Evolutionary conservation across 1,139 yeast genomes (phyloP).

Genomic region (Nakaseomyces uthaithaninus): DNA sequence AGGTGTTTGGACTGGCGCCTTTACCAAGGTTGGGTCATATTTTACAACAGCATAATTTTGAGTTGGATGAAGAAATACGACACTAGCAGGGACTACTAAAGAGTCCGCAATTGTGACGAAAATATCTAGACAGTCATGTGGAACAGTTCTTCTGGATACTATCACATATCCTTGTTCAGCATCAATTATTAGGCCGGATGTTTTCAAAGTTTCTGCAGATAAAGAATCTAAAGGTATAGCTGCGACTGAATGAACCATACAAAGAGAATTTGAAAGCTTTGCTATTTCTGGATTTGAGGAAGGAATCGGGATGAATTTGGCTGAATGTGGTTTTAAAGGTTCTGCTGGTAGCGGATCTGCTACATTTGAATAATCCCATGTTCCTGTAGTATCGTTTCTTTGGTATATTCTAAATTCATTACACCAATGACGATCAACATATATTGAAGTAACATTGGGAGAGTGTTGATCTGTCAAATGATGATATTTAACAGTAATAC

Average conservation of each 20-base stretch:
- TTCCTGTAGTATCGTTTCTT: constrained; percentile 73
- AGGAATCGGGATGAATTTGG: constrained; percentile 65
- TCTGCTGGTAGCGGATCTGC: constrained; percentile 55
- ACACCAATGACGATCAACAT: constrained; percentile 82
- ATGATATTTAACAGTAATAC: constrained; percentile 65
- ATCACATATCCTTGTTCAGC: constrained; percentile 71
- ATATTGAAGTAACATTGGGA: constrained; percentile 52
- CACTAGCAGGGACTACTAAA: constrained; percentile 69
- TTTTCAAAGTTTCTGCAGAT: constrained; percentile 51
- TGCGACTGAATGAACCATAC: constrained; percentile 54
- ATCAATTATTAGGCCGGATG: constrained; percentile 76
- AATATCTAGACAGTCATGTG: constrained; percentile 79
- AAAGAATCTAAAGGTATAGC: constrained; percentile 72
- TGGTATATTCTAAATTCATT: constrained; percentile 62
- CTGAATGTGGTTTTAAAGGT: constrained; percentile 49
- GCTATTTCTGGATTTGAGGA: constrained; percentile 51
- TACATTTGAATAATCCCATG: constrained; percentile 74
- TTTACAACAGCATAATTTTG: constrained; percentile 78
- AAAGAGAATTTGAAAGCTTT: constrained; percentile 51
- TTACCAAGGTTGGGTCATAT: constrained; percentile 69
- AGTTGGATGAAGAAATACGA: constrained; percentile 79
- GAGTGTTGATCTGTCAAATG: constrained; percentile 78
- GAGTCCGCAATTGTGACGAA: constrained; percentile 80
- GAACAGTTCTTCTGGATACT: constrained; percentile 70
- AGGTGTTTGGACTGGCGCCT: constrained; percentile 58